These are phyloP conservation scores for Dicorynia guianensis DNA, from an alignment of 306 rosid species.

Conservation along the genomic window DNA sequence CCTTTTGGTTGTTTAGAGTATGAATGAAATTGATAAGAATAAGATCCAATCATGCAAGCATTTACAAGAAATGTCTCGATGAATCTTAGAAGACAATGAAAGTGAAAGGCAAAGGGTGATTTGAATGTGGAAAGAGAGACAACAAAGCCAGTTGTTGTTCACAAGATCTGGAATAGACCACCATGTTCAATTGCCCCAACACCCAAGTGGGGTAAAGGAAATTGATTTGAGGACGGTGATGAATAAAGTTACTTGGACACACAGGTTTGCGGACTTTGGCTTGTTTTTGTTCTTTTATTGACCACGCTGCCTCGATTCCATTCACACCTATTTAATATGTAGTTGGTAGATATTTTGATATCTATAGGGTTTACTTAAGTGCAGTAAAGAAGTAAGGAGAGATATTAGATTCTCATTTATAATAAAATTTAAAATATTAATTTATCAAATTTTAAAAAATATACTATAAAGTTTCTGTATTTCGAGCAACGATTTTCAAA, in stretches of 20 bases:
- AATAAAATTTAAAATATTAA: too few species aligned
- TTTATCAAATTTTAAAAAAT: too few species aligned
- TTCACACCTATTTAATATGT: too few species aligned
- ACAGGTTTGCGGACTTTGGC: not conserved
- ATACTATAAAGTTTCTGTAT: too few species aligned
- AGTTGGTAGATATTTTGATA: too few species aligned
- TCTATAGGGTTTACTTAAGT: too few species aligned
- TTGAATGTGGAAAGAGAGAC: conserved; percentile 10
- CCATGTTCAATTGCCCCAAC: not conserved
- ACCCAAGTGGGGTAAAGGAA: conserved; percentile 1
- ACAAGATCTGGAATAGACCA: not conserved
- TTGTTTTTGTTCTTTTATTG: too few species aligned
- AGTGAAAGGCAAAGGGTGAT: not conserved
- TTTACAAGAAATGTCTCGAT: conserved; percentile 18
- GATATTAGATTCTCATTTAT: too few species aligned
- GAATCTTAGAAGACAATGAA: not conserved
- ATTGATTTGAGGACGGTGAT: not conserved
- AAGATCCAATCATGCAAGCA: conserved; percentile 27
- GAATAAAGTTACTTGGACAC: not conserved
- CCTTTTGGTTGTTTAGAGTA: conserved; percentile 18
- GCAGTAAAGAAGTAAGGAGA: too few species aligned
- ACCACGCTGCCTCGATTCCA: too few species aligned
- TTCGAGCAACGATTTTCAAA: too few species aligned
- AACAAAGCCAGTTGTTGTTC: conserved; percentile 11
- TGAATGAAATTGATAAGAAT: conserved; percentile 11